Evolutionary conservation across 768 basidiomycete genomes (phyloP).

Genomic region (Heimioporus sp.): DNA sequence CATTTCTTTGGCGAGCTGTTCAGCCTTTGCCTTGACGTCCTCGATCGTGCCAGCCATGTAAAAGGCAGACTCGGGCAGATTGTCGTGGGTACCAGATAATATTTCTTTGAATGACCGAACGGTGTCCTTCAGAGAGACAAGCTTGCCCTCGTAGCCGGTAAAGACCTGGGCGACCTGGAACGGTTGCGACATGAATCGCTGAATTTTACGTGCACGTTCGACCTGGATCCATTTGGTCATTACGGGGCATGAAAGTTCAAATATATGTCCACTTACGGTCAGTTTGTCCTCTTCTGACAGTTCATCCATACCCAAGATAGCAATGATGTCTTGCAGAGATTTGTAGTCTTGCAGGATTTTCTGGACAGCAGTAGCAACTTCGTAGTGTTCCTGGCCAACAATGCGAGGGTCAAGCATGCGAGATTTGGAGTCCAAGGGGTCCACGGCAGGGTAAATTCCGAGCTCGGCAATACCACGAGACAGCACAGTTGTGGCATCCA

Average conservation of each 20-base stretch:
- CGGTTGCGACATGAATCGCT: slow-evolving; percentile 99
- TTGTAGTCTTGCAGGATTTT: slow-evolving; percentile 98
- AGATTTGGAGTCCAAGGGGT: slow-evolving; percentile 98
- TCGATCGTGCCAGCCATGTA: slow-evolving; percentile 98
- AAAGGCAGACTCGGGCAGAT: slow-evolving; percentile 93
- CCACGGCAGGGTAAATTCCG: slow-evolving; percentile 99
- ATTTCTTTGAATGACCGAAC: slow-evolving; percentile 98
- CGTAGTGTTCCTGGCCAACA: slow-evolving; percentile 92
- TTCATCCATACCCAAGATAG: slow-evolving; percentile 99
- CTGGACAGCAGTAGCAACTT: slow-evolving; percentile 94
- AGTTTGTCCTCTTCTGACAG: slow-evolving; percentile 99
- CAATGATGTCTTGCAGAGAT: slow-evolving; percentile 98
- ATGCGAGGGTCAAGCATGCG: slow-evolving; percentile 99
- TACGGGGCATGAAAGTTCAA: neutral
- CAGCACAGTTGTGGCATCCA: slow-evolving; percentile 99
- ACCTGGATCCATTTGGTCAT: slow-evolving; percentile 48
- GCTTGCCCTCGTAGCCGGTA: slow-evolving; percentile 98
- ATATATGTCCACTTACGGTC: slow-evolving; percentile 39
- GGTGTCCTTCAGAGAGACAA: slow-evolving; percentile 95
- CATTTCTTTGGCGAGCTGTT: slow-evolving; percentile 96
- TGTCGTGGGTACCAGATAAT: slow-evolving; percentile 84
- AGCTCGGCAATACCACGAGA: slow-evolving; percentile 99
- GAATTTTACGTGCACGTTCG: slow-evolving; percentile 97
- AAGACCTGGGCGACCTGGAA: slow-evolving; percentile 99
- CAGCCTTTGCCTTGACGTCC: slow-evolving; percentile 96